Conservation (phyloP, 1,284 basidiomycete species). For the Cutaneotrichosporon spelunceum region DNA sequence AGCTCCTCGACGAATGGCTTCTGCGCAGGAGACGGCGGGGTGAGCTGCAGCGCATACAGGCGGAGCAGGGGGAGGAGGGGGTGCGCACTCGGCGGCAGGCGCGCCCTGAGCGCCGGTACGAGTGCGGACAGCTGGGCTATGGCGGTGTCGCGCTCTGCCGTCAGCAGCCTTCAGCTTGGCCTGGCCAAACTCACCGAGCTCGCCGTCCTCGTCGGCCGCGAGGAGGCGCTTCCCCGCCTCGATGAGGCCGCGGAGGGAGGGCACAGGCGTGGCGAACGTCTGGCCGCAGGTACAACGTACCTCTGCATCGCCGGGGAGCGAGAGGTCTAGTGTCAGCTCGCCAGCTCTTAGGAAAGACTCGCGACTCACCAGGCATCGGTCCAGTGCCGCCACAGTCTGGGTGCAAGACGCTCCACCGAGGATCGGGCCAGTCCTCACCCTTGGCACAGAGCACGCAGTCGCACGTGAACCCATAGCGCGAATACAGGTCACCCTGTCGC, state of each 20-base stretch:
- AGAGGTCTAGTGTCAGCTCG: conserved; percentile 20
- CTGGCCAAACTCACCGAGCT: conserved; percentile 46
- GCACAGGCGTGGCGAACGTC: conserved; percentile 56
- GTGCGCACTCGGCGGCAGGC: conserved; percentile 63
- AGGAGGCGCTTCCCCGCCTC: conserved; percentile 66
- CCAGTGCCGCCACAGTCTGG: conserved; percentile 28
- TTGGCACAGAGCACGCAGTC: conserved; percentile 61
- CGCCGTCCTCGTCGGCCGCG: conserved; percentile 63
- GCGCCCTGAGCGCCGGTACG: conserved; percentile 63
- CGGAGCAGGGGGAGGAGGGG: conserved; percentile 72
- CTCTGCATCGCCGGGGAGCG: conserved; percentile 1
- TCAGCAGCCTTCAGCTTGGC: not conserved
- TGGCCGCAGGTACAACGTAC: conserved; percentile 55
- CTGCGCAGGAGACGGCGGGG: conserved; percentile 28
- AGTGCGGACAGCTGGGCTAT: conserved; percentile 63
- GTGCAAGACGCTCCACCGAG: conserved; percentile 58
- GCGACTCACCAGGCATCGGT: conserved; percentile 35
- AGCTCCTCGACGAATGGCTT: conserved; percentile 55
- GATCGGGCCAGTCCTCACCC: conserved; percentile 56
- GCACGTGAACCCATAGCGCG: conserved; percentile 80
- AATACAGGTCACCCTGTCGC: conserved; percentile 61
- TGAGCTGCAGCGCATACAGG: conserved; percentile 54
- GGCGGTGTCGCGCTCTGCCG: conserved; percentile 54
- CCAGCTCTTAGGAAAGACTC: not conserved
- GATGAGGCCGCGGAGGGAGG: conserved; percentile 58